Base-by-base conservation (phyloP, 1,284 basidiomycete species). In the Fomitiporia mediterranea region DNA sequence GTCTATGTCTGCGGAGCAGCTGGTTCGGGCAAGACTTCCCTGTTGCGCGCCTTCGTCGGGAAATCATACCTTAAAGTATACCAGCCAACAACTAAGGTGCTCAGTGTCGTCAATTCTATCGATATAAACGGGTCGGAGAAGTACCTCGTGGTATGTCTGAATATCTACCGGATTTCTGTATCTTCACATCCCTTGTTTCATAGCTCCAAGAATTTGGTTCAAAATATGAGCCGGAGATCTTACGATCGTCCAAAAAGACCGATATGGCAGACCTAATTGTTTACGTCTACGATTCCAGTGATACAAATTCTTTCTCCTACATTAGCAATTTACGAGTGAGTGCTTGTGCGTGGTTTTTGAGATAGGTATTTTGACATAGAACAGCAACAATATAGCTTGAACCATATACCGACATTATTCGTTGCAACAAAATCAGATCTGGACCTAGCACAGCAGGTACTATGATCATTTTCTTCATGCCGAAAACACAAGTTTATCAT, bases 401-500 rank as follows among this genome's bases (percentile, higher is more conserved):
- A 98, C 69, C 87, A 93, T 68, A 91, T 97, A 68, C 95, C 96
- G 8, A 92, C 90, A 25, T 75, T 98, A 25, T 98, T 98, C 68
- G 94, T 99, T n/a, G 96, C 97, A 11, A 99, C 96, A 32, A 99
- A 99, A 74, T 94, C 94, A 6, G 96, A 99, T 69, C 80, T 98
- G 35, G 96, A 99, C 71, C 84, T 98, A 43, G 96, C 96, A 15
- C 83, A 94, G 66, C 94, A 96, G 79, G 91, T 88, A 57, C 63
- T 77, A 67, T 40, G 38, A 19, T 53, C 56, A n/a, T 17, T 39
- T 52, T n/a, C 15, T 60, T 50, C 39, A 23, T 34, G 50, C 42
- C 21, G 34, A 17, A 46, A 21, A 48, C 17, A 7, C 21, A 27
- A 34, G 32, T n/a, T n/a, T n/a, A 8, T 48, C 21, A 30, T 13